These are phyloP conservation scores for Bjerkandera adusta DNA, from an alignment of 1,284 basidiomycete species.

Conservation along the genomic window DNA sequence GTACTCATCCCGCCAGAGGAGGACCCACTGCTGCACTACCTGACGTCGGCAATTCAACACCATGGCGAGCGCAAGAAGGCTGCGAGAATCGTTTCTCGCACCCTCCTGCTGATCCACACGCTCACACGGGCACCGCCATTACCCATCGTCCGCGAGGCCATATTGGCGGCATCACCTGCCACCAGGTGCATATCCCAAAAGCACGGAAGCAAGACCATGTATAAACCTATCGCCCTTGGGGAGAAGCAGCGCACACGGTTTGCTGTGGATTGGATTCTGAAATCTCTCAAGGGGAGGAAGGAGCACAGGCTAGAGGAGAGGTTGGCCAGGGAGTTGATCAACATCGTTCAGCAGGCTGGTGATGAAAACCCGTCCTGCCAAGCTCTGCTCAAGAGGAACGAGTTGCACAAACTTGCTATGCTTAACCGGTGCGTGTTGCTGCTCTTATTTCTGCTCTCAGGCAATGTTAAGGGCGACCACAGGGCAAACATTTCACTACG, in stretches of 20 bases:
- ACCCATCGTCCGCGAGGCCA: constrained; percentile 73
- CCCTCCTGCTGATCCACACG: constrained; percentile 69
- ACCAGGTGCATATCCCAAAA: constrained; percentile 53
- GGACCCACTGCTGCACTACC: constrained; percentile 75
- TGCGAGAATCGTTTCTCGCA: constrained; percentile 52
- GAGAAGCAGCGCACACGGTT: constrained; percentile 74
- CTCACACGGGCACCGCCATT: constrained; percentile 74
- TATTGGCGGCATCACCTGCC: constrained; percentile 65
- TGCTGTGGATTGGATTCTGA: constrained; percentile 68
- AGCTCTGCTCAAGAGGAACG: constrained; percentile 55
- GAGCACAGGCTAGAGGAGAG: constrained; percentile 62
- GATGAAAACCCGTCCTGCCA: too few relatives aligned
- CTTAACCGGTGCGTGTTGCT: constrained; percentile 63
- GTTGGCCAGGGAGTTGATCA: constrained; percentile 74
- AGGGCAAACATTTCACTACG: constrained; percentile 13
- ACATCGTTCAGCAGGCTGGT: constrained; percentile 64
- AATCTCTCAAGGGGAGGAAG: constrained; percentile 48
- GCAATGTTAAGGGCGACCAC: neutral
- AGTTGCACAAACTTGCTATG: constrained; percentile 71
- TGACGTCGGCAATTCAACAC: constrained; percentile 65
- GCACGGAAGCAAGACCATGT: constrained; percentile 59
- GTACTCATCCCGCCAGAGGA: constrained; percentile 68
- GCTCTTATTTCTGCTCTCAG: neutral
- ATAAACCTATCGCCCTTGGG: constrained; percentile 65
- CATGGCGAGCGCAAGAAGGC: constrained; percentile 73